Evolutionary conservation across 2,329 filamentous ascomycete genomes (phyloP), one percentile per base, ranked within the genome.

Genomic region (Fusarium lyarnte): DNA sequence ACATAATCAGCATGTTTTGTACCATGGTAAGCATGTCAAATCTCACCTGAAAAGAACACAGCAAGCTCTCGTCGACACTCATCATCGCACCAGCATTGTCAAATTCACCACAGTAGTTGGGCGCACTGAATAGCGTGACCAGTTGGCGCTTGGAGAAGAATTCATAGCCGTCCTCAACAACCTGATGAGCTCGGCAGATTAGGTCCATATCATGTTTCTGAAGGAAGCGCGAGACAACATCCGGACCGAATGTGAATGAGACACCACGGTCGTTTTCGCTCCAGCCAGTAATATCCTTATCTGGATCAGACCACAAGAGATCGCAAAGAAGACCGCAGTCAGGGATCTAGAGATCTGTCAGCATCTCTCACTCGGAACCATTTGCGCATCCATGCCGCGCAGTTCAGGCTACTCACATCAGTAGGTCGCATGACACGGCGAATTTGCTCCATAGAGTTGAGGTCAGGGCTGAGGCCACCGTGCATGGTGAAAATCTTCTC

Each of bases 401-500:
- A 71, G 41, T 27, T 17, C 38, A 57, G 27, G 36, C 65, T 70
- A 90, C 95, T 87, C 90, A 98, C 95, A 88, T 99, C 96, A 78
- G 96, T 99, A 69, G 96, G 96, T 79, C 96, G 93, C 95, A 98
- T 98, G 77, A 99, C 95, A 78, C 95, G 93, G 82, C 96, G 94
- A 79, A 99, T 99, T 87, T 99, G 95, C 87, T 99, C 96, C 96
- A 99, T 99, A 38, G 95, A 98, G 89, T 98, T 98, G 75, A 99
- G 88, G 82, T 98, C 96, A 47, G 96, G 96, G 84, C 94, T 98
- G 79, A 99, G 86, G 80, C 96, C 96, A 81, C 96, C 96, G 85
- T 99, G 96, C 95, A 99, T 98, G 81, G 95, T 98, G 87, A 99
- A 98, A 82, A 99, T 99, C 92, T 98, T 99, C 88, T 98, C 96